Conservation (phyloP, 768 basidiomycete genomes). For the Lactarius evosmus region DNA sequence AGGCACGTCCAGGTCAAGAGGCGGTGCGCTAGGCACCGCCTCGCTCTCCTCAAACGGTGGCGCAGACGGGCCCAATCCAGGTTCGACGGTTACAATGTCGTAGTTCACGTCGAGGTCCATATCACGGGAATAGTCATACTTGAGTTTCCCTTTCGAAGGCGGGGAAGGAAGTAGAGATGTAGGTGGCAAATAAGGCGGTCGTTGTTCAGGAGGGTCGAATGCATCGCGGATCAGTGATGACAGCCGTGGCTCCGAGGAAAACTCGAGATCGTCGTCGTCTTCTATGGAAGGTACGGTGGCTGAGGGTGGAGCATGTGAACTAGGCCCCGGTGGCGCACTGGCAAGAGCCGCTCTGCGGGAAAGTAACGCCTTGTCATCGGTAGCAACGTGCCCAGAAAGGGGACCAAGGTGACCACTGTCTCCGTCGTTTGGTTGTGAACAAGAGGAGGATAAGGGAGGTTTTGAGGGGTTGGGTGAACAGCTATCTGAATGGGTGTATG, state of each 20-base stretch:
- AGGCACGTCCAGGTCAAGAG: slow-evolving; percentile 10
- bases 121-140: slow-evolving; percentile 23
- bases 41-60: slow-evolving; percentile 24
- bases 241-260: neutral
- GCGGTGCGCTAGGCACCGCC: slow-evolving; percentile 19
- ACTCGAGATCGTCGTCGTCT: slow-evolving; percentile 14
- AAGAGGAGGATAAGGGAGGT: neutral
- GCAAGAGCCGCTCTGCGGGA: slow-evolving; percentile 34
- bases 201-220: slow-evolving; percentile 4
- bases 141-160: slow-evolving; percentile 24
- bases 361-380: slow-evolving; percentile 38
- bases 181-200: slow-evolving; percentile 24
- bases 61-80: slow-evolving; percentile 19
- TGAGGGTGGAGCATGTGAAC: neutral
- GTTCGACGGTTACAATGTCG: slow-evolving; percentile 15
- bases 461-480: slow-evolving; percentile 11
- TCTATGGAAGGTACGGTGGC: slow-evolving; percentile 22
- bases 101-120: slow-evolving; percentile 9
- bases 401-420: neutral
- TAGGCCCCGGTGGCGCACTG: slow-evolving; percentile 17
- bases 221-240: slow-evolving; percentile 9
- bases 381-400: slow-evolving; percentile 37
- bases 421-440: neutral
- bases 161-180: slow-evolving; percentile 23
- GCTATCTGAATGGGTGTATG: slow-evolving; percentile 2